phyloP scores from a whole-genome alignment of 2,329 filamentous ascomycete genomes.

The Bretziella fagacearum region DNA sequence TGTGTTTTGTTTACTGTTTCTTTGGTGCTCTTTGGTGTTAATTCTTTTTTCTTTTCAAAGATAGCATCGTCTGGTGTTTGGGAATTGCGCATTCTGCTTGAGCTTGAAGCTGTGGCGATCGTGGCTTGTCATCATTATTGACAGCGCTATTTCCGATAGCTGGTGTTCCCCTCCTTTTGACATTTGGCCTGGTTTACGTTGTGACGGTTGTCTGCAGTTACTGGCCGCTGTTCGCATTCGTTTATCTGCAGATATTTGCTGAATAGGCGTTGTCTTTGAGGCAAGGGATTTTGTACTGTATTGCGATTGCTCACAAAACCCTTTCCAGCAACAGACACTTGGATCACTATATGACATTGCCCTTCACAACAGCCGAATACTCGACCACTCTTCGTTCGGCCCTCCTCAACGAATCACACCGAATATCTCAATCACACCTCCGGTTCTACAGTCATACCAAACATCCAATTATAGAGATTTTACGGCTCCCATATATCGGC shows the following conservation, averaged over 20 bases:
- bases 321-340: no score
- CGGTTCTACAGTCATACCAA: background rate
- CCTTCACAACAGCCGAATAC: no score
- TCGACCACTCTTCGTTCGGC: no score
- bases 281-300: background rate
- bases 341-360: no score
- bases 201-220: background rate
- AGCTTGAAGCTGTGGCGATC: background rate
- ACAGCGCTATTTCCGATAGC: background rate
- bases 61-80: background rate
- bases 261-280: background rate
- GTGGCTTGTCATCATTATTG: constrained; percentile 1
- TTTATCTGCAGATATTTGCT: background rate
- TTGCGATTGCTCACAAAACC: no score
- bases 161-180: background rate
- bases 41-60: background rate
- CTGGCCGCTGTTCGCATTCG: background rate
- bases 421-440: no score
- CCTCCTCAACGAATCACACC: no score
- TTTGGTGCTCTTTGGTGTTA: background rate
- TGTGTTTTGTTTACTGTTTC: background rate
- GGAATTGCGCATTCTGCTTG: background rate
- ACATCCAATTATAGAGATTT: background rate
- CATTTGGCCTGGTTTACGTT: background rate
- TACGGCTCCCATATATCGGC: background rate